These are phyloP conservation scores for Lophium mytilinum DNA, from an alignment of 495 filamentous ascomycete species.

Conservation along the genomic window DNA sequence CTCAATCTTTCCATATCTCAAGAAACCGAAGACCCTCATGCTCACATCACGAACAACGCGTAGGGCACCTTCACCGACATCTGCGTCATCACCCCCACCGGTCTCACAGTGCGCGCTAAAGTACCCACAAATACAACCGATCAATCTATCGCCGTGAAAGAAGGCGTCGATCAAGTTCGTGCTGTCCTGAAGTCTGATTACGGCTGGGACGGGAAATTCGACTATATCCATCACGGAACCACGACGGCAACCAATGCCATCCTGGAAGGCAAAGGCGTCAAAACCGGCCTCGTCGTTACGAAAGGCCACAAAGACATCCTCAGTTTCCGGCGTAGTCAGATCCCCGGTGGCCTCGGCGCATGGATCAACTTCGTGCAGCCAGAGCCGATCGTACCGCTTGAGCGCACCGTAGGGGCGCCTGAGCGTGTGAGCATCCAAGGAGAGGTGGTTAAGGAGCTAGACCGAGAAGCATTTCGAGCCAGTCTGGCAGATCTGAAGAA, in stretches of 20 bases:
- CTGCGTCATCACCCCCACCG: conserved; percentile 38
- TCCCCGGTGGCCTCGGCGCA: conserved; percentile 42
- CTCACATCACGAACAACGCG: too few species aligned
- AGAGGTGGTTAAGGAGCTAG: conserved; percentile 35
- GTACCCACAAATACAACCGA: conserved; percentile 42
- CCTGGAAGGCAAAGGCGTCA: conserved; percentile 26
- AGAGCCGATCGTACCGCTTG: conserved; percentile 43
- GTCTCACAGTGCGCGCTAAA: conserved; percentile 39
- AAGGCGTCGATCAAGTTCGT: conserved; percentile 38
- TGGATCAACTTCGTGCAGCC: conserved; percentile 44
- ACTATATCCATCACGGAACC: conserved; percentile 25
- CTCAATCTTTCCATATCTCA: too few species aligned
- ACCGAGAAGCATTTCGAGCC: conserved; percentile 33
- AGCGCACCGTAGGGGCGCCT: conserved; percentile 41
- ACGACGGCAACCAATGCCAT: conserved; percentile 26
- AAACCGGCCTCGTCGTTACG: conserved; percentile 24
- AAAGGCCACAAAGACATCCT: conserved; percentile 28
- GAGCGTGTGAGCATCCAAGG: conserved; percentile 42
- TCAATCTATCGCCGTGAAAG: conserved; percentile 42
- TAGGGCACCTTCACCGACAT: conserved; percentile 44
- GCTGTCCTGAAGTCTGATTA: conserved; percentile 22
- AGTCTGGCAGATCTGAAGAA: conserved; percentile 29
- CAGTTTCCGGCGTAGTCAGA: conserved; percentile 42
- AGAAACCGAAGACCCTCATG: too few species aligned
- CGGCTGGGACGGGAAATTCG: conserved; percentile 26